phyloP scores from a whole-genome alignment of 805 yeast species.

The Metschnikowia shivogae region DNA sequence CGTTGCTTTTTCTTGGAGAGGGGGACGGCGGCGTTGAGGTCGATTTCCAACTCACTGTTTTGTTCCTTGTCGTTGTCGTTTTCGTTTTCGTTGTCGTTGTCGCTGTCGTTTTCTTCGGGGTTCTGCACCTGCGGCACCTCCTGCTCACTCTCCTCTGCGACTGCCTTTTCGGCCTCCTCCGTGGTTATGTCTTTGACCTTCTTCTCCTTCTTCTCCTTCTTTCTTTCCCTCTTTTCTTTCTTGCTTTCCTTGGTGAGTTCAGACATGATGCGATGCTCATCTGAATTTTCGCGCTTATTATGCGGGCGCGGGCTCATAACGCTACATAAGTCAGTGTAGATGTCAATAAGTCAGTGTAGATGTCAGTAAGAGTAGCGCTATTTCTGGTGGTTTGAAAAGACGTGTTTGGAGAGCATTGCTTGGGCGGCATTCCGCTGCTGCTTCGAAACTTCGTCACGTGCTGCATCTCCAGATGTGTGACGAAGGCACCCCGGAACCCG shows the following conservation, averaged over 20 bases:
- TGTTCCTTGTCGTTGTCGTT: background rate
- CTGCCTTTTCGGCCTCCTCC: conserved; percentile 20
- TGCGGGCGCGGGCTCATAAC: background rate
- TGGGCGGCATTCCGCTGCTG: too few relatives aligned
- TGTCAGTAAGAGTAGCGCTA: too few relatives aligned
- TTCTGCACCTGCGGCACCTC: too few relatives aligned
- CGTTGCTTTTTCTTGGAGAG: conserved; percentile 90
- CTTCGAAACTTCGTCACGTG: too few relatives aligned
- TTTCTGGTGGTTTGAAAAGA: too few relatives aligned
- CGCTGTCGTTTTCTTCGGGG: background rate
- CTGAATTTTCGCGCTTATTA: conserved; percentile 1
- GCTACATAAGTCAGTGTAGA: too few relatives aligned
- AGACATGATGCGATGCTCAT: conserved; percentile 16
- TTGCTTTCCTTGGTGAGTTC: conserved; percentile 16
- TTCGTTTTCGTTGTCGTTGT: background rate
- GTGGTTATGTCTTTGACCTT: conserved; percentile 21
- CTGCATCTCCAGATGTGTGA: too few relatives aligned
- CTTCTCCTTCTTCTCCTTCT: conserved; percentile 20
- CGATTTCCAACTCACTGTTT: conserved; percentile 56
- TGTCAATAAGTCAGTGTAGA: too few relatives aligned
- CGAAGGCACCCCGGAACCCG: too few relatives aligned
- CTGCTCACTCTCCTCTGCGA: conserved; percentile 8
- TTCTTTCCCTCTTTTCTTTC: conserved; percentile 22
- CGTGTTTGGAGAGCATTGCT: too few relatives aligned
- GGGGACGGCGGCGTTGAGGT: conserved; percentile 53